Conservation (phyloP, 257 asterid species). For the Capsicum pubescens region DNA sequence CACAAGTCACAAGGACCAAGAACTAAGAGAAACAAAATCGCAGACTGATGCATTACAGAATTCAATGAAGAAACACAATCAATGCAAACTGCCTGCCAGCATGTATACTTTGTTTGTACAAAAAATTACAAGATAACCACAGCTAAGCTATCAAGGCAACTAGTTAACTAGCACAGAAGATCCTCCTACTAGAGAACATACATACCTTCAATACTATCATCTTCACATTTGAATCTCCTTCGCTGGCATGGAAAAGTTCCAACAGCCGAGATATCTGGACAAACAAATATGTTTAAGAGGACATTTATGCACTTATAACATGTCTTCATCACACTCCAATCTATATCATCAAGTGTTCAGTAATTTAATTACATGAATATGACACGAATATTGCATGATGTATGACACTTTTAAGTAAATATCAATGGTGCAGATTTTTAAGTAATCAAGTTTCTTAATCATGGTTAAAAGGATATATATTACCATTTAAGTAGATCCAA, state of each 20-base stretch:
- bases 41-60: background rate
- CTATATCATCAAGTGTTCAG: slow-evolving; percentile 3
- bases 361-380: background rate
- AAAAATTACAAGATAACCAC: background rate
- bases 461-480: no score
- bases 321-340: background rate
- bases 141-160: background rate
- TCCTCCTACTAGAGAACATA: background rate
- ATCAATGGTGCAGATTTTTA: no score
- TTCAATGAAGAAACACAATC: background rate
- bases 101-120: background rate
- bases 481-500: no score
- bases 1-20: slow-evolving; percentile 7
- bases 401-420: no score
- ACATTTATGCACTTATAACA: background rate
- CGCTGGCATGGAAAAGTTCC: slow-evolving; percentile 63
- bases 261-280: slow-evolving; percentile 66
- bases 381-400: background rate
- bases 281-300: slow-evolving; percentile 35
- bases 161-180: background rate
- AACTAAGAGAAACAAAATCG: background rate
- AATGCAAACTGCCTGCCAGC: background rate
- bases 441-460: no score
- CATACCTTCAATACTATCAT: slow-evolving; percentile 75
- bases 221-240: slow-evolving; percentile 66